Conservation (phyloP, 2,329 filamentous ascomycete genomes). For the Exophiala oligosperma region DNA sequence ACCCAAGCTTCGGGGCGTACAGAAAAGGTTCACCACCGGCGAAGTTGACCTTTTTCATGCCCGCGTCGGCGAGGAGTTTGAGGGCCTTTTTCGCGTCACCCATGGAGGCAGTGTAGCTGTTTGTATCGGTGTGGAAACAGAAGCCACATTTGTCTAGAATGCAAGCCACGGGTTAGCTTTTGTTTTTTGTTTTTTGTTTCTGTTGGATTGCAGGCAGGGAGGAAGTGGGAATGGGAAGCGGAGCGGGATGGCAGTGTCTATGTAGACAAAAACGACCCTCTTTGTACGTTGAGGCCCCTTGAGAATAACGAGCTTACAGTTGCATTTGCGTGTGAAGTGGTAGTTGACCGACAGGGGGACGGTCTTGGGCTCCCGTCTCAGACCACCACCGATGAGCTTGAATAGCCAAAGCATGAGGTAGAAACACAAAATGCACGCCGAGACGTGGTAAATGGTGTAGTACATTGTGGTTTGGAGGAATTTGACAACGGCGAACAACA, state of each 20-base stretch:
- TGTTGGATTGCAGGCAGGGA: too few relatives aligned
- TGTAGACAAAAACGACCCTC: too few relatives aligned
- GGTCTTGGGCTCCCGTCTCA: not conserved
- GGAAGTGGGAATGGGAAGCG: too few relatives aligned
- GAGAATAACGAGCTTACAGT: constrained; percentile 29
- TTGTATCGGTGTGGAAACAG: constrained; percentile 59
- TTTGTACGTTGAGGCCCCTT: too few relatives aligned
- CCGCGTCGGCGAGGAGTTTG: constrained; percentile 48
- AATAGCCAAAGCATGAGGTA: not conserved
- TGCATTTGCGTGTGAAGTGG: constrained; percentile 50
- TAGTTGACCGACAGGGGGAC: constrained; percentile 50
- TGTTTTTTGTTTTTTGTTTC: too few relatives aligned
- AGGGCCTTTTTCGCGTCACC: constrained; percentile 48
- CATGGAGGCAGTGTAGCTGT: constrained; percentile 45
- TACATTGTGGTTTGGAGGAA: too few relatives aligned
- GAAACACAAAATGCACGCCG: not conserved
- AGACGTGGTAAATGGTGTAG: too few relatives aligned
- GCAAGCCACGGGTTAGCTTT: too few relatives aligned
- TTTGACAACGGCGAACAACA: too few relatives aligned
- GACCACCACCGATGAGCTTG: not conserved
- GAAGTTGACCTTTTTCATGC: constrained; percentile 59
- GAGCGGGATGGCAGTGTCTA: too few relatives aligned
- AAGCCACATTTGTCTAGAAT: constrained; percentile 47
- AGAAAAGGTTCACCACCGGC: constrained; percentile 58
- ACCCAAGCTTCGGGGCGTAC: constrained; percentile 45